phyloP scores from a whole-genome alignment of 371 early-diverging fungal genomes.

The Capniomyces stellatus region DNA sequence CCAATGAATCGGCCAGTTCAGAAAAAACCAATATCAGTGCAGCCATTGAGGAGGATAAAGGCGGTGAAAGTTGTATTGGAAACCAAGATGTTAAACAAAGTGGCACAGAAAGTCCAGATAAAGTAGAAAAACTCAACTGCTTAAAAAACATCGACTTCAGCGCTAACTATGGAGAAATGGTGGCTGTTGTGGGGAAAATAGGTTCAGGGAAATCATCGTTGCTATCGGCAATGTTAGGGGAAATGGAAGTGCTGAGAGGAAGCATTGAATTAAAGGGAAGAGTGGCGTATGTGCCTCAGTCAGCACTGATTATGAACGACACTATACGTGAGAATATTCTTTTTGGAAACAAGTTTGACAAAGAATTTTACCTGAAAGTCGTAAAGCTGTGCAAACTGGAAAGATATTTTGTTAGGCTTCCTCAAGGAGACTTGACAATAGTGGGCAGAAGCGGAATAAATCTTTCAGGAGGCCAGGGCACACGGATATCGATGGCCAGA shows the following conservation, averaged over 20 bases:
- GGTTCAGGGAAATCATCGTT: conserved; percentile 4
- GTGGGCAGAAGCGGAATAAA: conserved; percentile 35
- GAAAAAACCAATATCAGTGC: neutral
- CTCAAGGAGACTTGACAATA: conserved; percentile 37
- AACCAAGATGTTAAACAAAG: neutral
- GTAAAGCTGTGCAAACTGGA: conserved; percentile 28
- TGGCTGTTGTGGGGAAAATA: conserved; percentile 1
- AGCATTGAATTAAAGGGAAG: conserved; percentile 27
- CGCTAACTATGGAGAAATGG: neutral
- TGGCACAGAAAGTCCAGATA: too few relatives aligned
- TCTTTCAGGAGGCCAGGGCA: conserved; percentile 44
- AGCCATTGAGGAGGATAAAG: neutral
- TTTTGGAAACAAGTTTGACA: conserved; percentile 30
- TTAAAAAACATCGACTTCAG: neutral
- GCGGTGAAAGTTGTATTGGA: neutral
- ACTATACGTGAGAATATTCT: conserved; percentile 38
- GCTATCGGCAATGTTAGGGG: conserved; percentile 1
- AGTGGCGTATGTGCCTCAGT: conserved; percentile 20
- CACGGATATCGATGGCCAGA: conserved; percentile 39
- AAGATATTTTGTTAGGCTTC: conserved; percentile 35
- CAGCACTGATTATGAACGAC: conserved; percentile 35
- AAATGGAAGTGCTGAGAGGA: conserved; percentile 1
- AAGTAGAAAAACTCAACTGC: too few relatives aligned
- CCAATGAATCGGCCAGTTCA: neutral
- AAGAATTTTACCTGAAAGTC: conserved; percentile 22